Base-by-base conservation (phyloP, 2,329 filamentous ascomycete genomes). In the Trichoderma koningiopsis region DNA sequence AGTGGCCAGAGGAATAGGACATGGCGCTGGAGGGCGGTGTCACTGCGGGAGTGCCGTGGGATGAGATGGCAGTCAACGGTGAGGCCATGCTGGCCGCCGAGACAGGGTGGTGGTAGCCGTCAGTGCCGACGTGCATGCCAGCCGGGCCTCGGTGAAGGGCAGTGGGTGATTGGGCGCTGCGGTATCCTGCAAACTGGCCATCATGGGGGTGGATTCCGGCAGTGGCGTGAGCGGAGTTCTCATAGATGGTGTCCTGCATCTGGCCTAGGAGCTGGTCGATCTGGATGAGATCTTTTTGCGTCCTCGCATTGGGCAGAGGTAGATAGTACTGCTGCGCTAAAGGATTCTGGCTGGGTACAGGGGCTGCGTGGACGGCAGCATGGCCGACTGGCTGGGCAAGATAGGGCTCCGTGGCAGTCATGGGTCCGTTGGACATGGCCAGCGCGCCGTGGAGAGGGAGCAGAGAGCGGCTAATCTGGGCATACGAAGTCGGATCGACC, bases 261-360 rank as follows among this genome's bases (percentile, higher is more conserved):
- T 97, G 93, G 81, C 97, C 94, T 68, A 99, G 88, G 79, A 98
- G 92, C 77, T 94, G 92, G 79, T 98, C 96, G 76, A 98, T 94
- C 79, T 97, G 94, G 78, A 97, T 84, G 55, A 99, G 85, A 78
- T 99, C 96, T 79, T 89, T 94, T 86, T 98, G 97, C 60, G 94
- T 97, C 77, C 95, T 90, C 68, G 96, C 86, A 75, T 94, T 96
- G 59, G 90, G 89, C 84, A 97, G 93, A 11, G 94, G 89, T 66
- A 96, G 93, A 70, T 97, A 86, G 72, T 93, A 93, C 82, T 97
- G 97, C 76, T 94, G 92, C 11, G 79, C 79, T 61, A 81, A 72
- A 19, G 80, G 80, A 71, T 82, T 82, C 78, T 93, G 89, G 52
- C 91, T 87, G 76, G 89, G 83, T 72, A 83, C 83, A 69, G 79